phyloP scores from a whole-genome alignment of 257 asterid genomes.

The Petrea volubilis region DNA sequence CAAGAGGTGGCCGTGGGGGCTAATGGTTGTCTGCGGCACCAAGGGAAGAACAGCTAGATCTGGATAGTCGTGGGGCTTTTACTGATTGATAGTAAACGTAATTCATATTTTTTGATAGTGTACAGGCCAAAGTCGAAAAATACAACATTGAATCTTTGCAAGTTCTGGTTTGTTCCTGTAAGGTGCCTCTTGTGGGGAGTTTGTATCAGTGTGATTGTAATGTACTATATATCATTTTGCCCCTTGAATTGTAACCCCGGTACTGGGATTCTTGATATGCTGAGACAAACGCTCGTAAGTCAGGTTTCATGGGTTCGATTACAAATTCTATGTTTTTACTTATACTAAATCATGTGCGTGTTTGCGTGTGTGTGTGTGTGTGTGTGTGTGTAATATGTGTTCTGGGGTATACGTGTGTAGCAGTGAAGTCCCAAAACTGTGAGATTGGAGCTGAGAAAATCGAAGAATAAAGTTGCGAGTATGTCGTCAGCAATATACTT shows the following conservation, averaged over 20 bases:
- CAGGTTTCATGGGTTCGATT: not conserved
- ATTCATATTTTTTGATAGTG: conserved; percentile 22
- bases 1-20: conserved; percentile 14
- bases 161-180: conserved; percentile 13
- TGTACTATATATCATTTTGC: not conserved
- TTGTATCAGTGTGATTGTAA: conserved; percentile 37
- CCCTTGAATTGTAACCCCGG: not conserved
- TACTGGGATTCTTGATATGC: conserved; percentile 16
- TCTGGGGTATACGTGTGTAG: too few relatives aligned
- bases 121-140: conserved; percentile 36
- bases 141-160: conserved; percentile 23
- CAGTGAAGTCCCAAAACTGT: too few relatives aligned
- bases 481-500: too few relatives aligned
- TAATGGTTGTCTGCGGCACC: conserved; percentile 7
- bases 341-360: not conserved
- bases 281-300: not conserved
- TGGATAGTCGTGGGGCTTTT: conserved; percentile 6
- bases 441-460: too few relatives aligned
- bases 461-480: too few relatives aligned
- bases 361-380: too few relatives aligned
- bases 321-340: not conserved
- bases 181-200: conserved; percentile 14
- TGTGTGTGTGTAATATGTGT: too few relatives aligned
- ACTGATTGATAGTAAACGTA: conserved; percentile 7
- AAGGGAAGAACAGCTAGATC: not conserved